Conservation (phyloP, 805 yeast species). For the Candida dendrica region DNA sequence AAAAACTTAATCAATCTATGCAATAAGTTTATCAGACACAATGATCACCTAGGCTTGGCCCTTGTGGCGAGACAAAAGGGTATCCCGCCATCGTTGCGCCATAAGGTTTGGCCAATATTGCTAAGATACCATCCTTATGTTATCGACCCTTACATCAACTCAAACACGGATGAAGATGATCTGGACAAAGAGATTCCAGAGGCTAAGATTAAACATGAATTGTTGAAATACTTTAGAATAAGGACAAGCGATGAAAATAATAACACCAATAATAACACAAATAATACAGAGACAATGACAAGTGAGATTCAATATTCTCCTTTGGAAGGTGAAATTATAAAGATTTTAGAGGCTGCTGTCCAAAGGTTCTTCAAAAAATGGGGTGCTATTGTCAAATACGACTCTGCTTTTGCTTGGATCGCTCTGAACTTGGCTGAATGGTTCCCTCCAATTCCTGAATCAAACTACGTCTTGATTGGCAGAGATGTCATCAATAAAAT, state of each 20-base stretch:
- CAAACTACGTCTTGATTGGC: constrained; percentile 19
- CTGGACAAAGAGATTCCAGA: constrained; percentile 21
- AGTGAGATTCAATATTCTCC: neutral
- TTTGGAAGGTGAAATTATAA: constrained; percentile 46
- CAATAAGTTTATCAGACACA: constrained; percentile 44
- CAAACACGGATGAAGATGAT: constrained; percentile 39
- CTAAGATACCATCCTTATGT: constrained; percentile 83
- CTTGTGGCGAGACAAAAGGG: constrained; percentile 77
- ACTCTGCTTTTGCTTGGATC: constrained; percentile 79
- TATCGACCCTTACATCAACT: constrained; percentile 61
- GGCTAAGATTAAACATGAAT: constrained; percentile 42
- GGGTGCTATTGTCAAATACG: constrained; percentile 73
- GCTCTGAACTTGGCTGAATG: constrained; percentile 86
- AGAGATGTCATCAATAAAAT: constrained; percentile 14
- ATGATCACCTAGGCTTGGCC: constrained; percentile 72
- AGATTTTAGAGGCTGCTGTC: constrained; percentile 52
- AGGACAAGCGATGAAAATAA: constrained; percentile 16
- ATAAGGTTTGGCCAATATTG: constrained; percentile 77
- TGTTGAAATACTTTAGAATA: constrained; percentile 50
- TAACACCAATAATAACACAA: neutral
- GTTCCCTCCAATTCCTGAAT: constrained; percentile 47
- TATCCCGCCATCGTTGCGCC: constrained; percentile 74
- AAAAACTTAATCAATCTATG: constrained; percentile 45
- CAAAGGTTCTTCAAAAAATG: constrained; percentile 63
- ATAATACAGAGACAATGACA: neutral